Evolutionary conservation across 306 rosid genomes (phyloP), one percentile per base, ranked within the genome.

Genomic region (Begonia fuchsioides): DNA sequence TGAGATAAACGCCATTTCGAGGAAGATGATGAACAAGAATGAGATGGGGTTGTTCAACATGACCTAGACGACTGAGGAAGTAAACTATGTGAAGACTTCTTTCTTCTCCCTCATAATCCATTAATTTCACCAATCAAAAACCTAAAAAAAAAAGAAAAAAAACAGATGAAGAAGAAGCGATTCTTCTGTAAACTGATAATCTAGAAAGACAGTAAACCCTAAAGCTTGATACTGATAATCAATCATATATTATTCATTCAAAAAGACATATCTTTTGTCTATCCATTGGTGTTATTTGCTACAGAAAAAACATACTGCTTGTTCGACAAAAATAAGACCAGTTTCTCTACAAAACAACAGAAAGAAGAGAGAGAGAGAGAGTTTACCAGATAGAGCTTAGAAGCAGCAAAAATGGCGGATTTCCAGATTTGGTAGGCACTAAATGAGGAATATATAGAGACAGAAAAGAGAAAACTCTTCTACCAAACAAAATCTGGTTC

Each of bases 21-120:
- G 76, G 39, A 3, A 73, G 68, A 69, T 83, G 94, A 35, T 78
- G 85, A 52, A 87, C 73, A 9, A 86, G 81, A 54, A 83, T 62
- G 50, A 87, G 94, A 68, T 87, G 94, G n/a, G 87, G 93, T 16
- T 77, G 93, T 11, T 80, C 87, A 8, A 64, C 50, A 5, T 59
- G 81, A 52, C 83, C 85, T 58, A 65, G 63, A 17, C 65, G 79
- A 53, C 68, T 73, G 15, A 87, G 84, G 49, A 73, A 83, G 59
- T 87, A 87, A 39, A 83, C 49, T 40, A 87, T 72, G 53, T 87
- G 87, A 67, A 87, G 55, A 55, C 77, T 67, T 67, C 94, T 69
- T 49, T 75, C 82, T 79, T 83, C 15, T 44, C 32, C 39, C 32
- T 43, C 52, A 45, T 5, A 32, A 32, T 57, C 53, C 53, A 57